phyloP scores from a whole-genome alignment of 192 early-diverging fungal species.

The Pilaira anomala region DNA sequence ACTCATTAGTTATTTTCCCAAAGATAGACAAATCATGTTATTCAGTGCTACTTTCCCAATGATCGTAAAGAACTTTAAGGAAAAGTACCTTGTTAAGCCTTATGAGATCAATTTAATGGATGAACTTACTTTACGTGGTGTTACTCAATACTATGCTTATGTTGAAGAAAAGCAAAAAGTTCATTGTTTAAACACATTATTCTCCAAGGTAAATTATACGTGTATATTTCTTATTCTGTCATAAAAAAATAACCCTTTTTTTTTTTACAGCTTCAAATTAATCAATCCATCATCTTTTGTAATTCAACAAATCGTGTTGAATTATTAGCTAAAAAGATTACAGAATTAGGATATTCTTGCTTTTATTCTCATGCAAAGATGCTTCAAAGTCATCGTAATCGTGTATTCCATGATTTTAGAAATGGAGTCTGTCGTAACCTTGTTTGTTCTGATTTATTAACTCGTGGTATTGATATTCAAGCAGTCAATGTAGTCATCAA shows the following conservation, averaged over 20 bases:
- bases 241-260: background rate
- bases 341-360: constrained; percentile 99
- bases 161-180: constrained; percentile 99
- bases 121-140: constrained; percentile 94
- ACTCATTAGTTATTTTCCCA: constrained; percentile 85
- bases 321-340: constrained; percentile 98
- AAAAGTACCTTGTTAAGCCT: constrained; percentile 92
- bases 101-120: constrained; percentile 99
- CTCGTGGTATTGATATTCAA: constrained; percentile 99
- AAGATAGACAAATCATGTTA: constrained; percentile 91
- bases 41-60: constrained; percentile 98
- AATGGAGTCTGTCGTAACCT: constrained; percentile 96
- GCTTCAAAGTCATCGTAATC: constrained; percentile 97
- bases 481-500: constrained; percentile 99
- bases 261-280: constrained; percentile 86
- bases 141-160: constrained; percentile 99
- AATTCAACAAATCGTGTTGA: constrained; percentile 99
- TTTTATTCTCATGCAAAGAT: constrained; percentile 99
- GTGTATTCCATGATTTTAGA: constrained; percentile 99
- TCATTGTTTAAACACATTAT: constrained; percentile 90
- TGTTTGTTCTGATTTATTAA: constrained; percentile 96
- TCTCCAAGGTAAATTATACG: constrained; percentile 70
- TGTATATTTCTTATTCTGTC: constrained; percentile 9
- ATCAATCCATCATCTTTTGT: constrained; percentile 99
- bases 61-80: constrained; percentile 97